Evolutionary conservation across 1,284 basidiomycete genomes (phyloP), one percentile per base, ranked within the genome.

Genomic region (Trametes sp.): DNA sequence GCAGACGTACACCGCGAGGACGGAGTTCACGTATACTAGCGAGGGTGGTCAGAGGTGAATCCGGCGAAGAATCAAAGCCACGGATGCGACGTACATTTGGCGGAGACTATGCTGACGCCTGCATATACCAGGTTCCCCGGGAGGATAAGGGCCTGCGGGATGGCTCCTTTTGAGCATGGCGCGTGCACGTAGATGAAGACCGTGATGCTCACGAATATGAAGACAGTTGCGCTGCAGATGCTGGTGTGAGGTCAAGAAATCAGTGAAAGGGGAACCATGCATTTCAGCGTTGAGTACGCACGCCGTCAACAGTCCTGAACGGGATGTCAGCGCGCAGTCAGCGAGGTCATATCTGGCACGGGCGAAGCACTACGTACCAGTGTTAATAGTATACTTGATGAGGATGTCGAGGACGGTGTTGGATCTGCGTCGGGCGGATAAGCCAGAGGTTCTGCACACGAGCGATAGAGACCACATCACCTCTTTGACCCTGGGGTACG

Each of bases 11-110:
- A 58, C 59, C 3, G 63, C 63, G 5, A 65, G 57, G 1, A 65
- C 57, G 7, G 63, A 65, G 42, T 59, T 65, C 4, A 60, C 63
- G 28, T 65, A 65, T 13, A 65, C 63, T 65, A 38, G 1, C 28
- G n/a, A 10, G 11, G 14, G 14, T 44, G 14, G 21, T 35, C 24
- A 50, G 53, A 29, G 26, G 26, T 16, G 13, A 7, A 4, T 14
- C 31, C 2, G 23, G 7, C 6, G 28, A n/a, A 10, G 13, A 28
- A 4, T 2, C 16, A 8, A 29, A 5, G 2, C 2, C 9, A 33
- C 6, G 23, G 6, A 8, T 1, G 33, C 6, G 16, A 52, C 54
- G 23, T 44, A 65, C 64, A 21, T 24, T 65, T 62, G 7, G 64
- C 61, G 2, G 48, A n/a, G n/a, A 62, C 53, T 44, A 65, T 54